Evolutionary conservation across 352 stramenopile species (phyloP).

Genomic region (Labyrinthula sp.): DNA sequence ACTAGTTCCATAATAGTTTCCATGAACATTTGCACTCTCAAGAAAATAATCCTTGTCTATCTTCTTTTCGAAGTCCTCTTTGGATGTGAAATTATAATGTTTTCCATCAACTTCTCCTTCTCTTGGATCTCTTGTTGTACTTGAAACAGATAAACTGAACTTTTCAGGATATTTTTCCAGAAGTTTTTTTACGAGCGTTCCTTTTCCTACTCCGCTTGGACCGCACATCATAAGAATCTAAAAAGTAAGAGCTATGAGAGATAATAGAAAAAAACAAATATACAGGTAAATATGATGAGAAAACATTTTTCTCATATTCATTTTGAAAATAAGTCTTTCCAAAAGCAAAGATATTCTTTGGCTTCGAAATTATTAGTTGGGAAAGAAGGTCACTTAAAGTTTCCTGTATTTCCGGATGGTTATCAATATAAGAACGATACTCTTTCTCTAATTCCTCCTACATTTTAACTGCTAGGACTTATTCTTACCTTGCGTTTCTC

Average conservation of each 20-base stretch:
- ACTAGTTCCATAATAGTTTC: constrained; percentile 84
- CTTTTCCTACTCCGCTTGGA: constrained; percentile 18
- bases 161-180: constrained; percentile 44
- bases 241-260: too few species aligned
- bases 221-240: constrained; percentile 10
- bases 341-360: constrained; percentile 51
- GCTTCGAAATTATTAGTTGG: constrained; percentile 57
- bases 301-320: constrained; percentile 42
- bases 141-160: constrained; percentile 87
- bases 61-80: constrained; percentile 68
- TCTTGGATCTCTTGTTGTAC: constrained; percentile 80
- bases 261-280: too few species aligned
- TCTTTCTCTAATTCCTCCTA: constrained; percentile 38
- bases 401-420: constrained; percentile 62
- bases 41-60: constrained; percentile 82
- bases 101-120: constrained; percentile 76
- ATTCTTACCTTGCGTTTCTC: too few species aligned
- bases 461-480: too few species aligned
- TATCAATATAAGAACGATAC: constrained; percentile 51
- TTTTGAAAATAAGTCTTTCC: constrained; percentile 50
- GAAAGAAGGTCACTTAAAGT: constrained; percentile 61
- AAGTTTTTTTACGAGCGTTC: constrained; percentile 24
- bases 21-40: constrained; percentile 86
- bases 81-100: constrained; percentile 84
- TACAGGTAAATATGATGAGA: too few species aligned